Base-by-base conservation (phyloP, 2,329 filamentous ascomycete genomes). In the Fusarium odoratissimum region DNA sequence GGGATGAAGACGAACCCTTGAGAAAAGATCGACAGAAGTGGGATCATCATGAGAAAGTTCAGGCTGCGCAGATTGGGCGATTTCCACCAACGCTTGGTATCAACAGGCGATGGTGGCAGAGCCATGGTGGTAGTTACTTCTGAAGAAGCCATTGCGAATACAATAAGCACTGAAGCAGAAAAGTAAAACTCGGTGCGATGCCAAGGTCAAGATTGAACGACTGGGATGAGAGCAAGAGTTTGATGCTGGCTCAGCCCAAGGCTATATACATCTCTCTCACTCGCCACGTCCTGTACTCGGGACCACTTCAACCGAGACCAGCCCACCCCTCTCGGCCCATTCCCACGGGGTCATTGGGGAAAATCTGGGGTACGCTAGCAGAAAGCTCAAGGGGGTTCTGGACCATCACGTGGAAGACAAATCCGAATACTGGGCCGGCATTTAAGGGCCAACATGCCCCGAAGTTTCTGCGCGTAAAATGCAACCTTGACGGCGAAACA, bases 11-110 rank as follows among this genome's bases (percentile, higher is more conserved):
- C 42, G 19, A 8, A 45, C 42, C 45, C 28, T 12, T 56, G 48
- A 3, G 48, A 60, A 7, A 60, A 60, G 2, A 56, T 60, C 4
- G 58, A 60, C 30, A 60, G 28, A 25, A 60, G 58, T 3, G 58
- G 58, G 19, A 60, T 42, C 12, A 60, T 35, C 48, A 60, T 60
- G 48, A 60, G 58, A 16, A 56, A 16, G 6, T 60, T 60, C 6
- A 60, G 58, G 8, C 19, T 14, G 6, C 58, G 48, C 1, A 60
- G 11, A 19, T 60, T 60, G 4, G 58, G 30, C 17, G 31, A 55
- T 28, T 17, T 60, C 48, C 48, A 60, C 58, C 58, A 60, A 21
- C 30, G 23, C 25, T 9, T 60, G 13, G 48, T 56, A 6, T 56
- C 16, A 5, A 54, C 21, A 9, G 19, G 28, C n/a, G 46, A 30